Evolutionary conservation across 1,284 basidiomycete species (phyloP), one percentile per base, ranked within the genome.

Genomic region (Pholiota adiposa): DNA sequence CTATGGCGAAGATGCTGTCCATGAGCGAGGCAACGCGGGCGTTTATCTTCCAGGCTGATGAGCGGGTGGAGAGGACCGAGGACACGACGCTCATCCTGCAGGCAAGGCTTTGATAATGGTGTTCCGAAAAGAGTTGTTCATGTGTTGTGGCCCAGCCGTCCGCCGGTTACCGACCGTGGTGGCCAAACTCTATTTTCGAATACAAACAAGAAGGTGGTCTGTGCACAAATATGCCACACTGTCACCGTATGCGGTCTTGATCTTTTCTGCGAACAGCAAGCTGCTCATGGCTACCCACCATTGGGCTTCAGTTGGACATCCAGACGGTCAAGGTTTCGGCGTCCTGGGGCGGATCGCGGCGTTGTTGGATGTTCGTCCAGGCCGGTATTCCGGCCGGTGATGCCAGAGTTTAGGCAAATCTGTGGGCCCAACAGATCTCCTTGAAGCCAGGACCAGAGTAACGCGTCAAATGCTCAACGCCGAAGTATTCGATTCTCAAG

Each of bases 1-100:
- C 78, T 58, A 86, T 85, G 64, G 85, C 78, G 66, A 80, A 73
- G 34, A 86, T 63, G 69, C 77, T 80, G 67, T 86, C 84, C 83
- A 86, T 85, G 63, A 80, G 63, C 31, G 70, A 69, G 52, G 69
- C 65, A 36, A 70, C 54, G 29, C 72, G 75, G 49, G 71, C 75
- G 77, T 78, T 70, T 70, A 78, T 43, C 43, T 58, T 57, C 64
- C 64, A 67, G 53, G 57, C 57, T 60, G 66, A 54, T 25, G 67
- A 61, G 56, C 59, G 60, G 52, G 64, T 51, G 9, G 65, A 69
- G 54, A 64, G 57, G 29, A 62, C 52, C 56, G 65, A 68, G 48
- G 67, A 69, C 59, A 63, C 58, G 63, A 63, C 63, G 62, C 63
- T 66, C 67, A 68, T 68, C 62, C 52, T 54, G 41, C 53, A 54